These are phyloP conservation scores for Trypanosoma mega DNA, from an alignment of 208 protist genomes.

Conservation along the genomic window DNA sequence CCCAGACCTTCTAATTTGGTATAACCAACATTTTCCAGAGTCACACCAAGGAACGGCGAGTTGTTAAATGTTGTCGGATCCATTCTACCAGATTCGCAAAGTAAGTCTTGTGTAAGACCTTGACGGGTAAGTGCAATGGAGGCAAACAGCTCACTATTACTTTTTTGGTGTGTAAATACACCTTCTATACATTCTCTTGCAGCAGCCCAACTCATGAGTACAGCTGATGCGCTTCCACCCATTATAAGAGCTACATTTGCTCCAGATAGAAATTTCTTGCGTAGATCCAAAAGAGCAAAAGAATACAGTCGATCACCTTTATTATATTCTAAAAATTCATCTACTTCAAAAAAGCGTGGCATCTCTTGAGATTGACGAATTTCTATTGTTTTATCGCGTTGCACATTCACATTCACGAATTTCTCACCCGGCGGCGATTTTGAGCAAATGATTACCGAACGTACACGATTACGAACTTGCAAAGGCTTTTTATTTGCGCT, in stretches of 20 bases:
- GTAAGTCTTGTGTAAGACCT: constrained; percentile 50
- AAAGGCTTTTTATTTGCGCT: no score
- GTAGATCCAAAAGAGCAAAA: constrained; percentile 41
- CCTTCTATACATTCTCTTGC: constrained; percentile 43
- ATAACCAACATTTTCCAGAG: constrained; percentile 52
- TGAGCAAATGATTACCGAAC: constrained; percentile 21
- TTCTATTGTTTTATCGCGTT: constrained; percentile 31
- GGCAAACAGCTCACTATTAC: constrained; percentile 38
- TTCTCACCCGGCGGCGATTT: neutral
- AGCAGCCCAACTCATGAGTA: constrained; percentile 27
- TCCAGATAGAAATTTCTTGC: constrained; percentile 52
- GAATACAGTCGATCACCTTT: constrained; percentile 37
- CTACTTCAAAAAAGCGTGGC: constrained; percentile 56
- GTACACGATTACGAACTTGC: no score
- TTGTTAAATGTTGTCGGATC: constrained; percentile 18
- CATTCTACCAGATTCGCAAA: constrained; percentile 38
- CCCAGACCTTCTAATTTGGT: constrained; percentile 16
- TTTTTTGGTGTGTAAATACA: constrained; percentile 33
- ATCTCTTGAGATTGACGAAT: constrained; percentile 33
- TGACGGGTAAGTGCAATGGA: constrained; percentile 40
- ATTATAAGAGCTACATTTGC: constrained; percentile 62
- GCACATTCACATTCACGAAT: constrained; percentile 14
- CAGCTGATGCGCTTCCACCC: constrained; percentile 33
- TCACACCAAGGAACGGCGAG: constrained; percentile 33
- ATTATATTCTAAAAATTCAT: constrained; percentile 56